Evolutionary conservation across 2,329 filamentous ascomycete genomes (phyloP), one percentile per base, ranked within the genome.

Genomic region (Atkinsonella texensis): DNA sequence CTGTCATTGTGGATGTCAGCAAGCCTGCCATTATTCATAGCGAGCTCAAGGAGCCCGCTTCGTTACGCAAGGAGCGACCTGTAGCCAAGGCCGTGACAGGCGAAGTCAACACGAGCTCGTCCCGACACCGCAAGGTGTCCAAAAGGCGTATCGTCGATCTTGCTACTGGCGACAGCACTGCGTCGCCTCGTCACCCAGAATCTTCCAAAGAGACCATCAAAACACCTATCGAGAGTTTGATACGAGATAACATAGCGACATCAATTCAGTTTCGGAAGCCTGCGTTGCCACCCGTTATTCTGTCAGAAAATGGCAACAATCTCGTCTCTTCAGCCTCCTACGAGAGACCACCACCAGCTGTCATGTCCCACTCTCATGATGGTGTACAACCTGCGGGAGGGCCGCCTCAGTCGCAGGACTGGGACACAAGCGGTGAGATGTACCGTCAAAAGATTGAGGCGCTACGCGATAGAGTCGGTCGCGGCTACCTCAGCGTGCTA

Each of bases 401-500:
- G 31, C 46, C 35, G 56, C 65, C 64, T 28, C 70, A 72, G 12
- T 57, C 70, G 4, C 70, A 74, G 45, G 76, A 85, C 53, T 87
- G 83, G 78, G 81, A 82, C 54, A 70, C 80, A 43, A 79, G 80
- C 53, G 85, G 85, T 50, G 87, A 93, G 61, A 73, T 87, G 8
- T 97, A 95, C 67, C 82, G 86, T 52, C 87, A 87, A 65, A 93
- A 93, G 67, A 85, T 97, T 51, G 89, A 95, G 66, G 83, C 86
- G 3, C 71, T 96, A 50, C 84, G 89, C 55, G 85, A 85, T 61
- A 88, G 91, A 61, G 84, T 95, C 57, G 90, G 90, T 33, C 88
- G 83, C 59, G 86, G 83, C 39, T 98, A 95, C 77, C 77, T 98
- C 40, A 90, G 83, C 56, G 88, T 87, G 13, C 73, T 97, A 48